A percentile compares a stretch with the other conserved stretches of the same genome.
phyloP scores from a whole-genome alignment of 805 yeast genomes.

The Jamesozyma piceae region DNA sequence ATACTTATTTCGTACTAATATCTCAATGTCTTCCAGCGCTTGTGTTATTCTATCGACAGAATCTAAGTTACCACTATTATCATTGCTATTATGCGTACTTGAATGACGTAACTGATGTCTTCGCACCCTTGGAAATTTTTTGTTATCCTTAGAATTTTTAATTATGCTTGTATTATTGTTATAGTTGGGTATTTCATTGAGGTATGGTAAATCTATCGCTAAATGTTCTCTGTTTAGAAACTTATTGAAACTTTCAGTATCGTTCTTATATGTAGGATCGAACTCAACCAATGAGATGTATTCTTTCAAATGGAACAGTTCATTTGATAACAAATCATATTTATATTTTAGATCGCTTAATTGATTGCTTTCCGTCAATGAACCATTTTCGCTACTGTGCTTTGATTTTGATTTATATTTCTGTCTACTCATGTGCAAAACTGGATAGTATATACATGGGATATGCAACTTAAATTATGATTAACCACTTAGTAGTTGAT shows the following conservation, averaged over 20 bases:
- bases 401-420: conserved; percentile 1
- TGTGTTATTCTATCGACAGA: not conserved
- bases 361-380: conserved; percentile 13
- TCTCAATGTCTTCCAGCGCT: not conserved
- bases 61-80: not conserved
- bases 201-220: conserved; percentile 9
- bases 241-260: conserved; percentile 31
- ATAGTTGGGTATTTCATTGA: conserved; percentile 3
- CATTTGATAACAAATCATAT: conserved; percentile 45
- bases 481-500: not conserved
- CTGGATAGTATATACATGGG: conserved; percentile 4
- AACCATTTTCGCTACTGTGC: not conserved
- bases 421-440: conserved; percentile 1
- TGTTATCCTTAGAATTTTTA: conserved; percentile 9
- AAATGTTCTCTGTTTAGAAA: conserved; percentile 23
- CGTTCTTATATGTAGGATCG: conserved; percentile 39
- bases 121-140: not conserved
- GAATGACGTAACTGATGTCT: conserved; percentile 3
- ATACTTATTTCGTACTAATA: conserved; percentile 2
- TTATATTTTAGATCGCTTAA: conserved; percentile 38
- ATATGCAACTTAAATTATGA: conserved; percentile 2
- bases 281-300: conserved; percentile 54
- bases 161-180: not conserved
- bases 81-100: not conserved
- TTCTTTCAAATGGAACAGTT: conserved; percentile 53